Conservation (phyloP, 495 filamentous ascomycete species). For the Xylaria scruposa region DNA sequence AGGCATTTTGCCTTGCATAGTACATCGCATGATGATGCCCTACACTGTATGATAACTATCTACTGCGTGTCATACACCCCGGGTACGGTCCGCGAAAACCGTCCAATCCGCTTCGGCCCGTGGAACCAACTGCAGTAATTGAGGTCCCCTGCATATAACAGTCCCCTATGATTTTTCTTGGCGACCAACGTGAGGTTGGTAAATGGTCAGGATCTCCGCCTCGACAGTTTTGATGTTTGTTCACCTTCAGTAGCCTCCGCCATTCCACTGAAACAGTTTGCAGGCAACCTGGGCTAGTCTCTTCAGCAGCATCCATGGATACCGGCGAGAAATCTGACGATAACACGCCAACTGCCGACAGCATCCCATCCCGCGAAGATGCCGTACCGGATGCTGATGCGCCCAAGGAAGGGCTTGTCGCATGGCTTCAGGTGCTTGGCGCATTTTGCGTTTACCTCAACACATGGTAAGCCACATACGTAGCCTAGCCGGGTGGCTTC, state of each 20-base stretch:
- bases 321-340: neutral
- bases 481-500: slow-evolving; percentile 1
- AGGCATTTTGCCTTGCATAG: slow-evolving; percentile 3
- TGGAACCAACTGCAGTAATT: neutral
- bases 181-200: neutral
- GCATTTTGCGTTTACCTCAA: slow-evolving; percentile 66
- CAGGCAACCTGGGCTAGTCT: neutral
- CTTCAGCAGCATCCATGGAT: neutral
- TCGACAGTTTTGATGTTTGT: neutral
- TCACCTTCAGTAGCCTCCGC: neutral
- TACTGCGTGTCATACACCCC: neutral
- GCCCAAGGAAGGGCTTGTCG: slow-evolving; percentile 46
- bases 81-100: neutral
- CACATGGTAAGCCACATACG: slow-evolving; percentile 55
- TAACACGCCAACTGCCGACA: neutral
- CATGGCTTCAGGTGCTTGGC: slow-evolving; percentile 62
- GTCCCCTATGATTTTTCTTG: neutral
- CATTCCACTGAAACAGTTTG: neutral
- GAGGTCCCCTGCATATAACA: neutral
- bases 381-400: slow-evolving; percentile 19
- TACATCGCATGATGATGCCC: neutral
- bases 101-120: neutral
- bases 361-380: slow-evolving; percentile 8
- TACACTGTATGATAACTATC: neutral
- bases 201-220: neutral